phyloP scores from a whole-genome alignment of 345 rosid genomes.

The Linum trigynum region DNA sequence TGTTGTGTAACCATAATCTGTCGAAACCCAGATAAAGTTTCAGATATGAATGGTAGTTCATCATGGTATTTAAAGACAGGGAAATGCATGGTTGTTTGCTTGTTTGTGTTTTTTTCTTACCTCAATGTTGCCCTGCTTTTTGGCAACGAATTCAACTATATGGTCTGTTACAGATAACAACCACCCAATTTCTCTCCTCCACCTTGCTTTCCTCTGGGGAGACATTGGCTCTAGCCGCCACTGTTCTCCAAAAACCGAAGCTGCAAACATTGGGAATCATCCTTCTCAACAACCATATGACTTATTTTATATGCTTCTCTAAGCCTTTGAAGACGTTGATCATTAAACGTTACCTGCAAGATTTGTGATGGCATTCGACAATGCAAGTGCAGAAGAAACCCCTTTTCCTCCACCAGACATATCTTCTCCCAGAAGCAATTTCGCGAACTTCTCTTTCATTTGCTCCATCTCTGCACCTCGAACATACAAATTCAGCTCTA shows the following conservation, averaged over 20 bases:
- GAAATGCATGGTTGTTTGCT: too few relatives aligned
- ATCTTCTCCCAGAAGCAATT: constrained; percentile 40
- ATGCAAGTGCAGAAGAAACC: constrained; percentile 36
- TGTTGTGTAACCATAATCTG: constrained; percentile 83
- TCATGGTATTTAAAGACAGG: too few relatives aligned
- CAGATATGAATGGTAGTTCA: too few relatives aligned
- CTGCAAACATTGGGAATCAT: constrained; percentile 10
- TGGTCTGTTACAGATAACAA: constrained; percentile 33
- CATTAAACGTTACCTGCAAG: constrained; percentile 10
- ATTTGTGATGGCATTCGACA: constrained; percentile 45
- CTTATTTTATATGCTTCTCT: too few relatives aligned
- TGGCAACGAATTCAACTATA: constrained; percentile 36
- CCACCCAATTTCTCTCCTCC: constrained; percentile 38
- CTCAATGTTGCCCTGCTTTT: constrained; percentile 33
- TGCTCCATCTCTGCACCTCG: constrained; percentile 28
- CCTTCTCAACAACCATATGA: too few relatives aligned
- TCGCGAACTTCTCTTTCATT: constrained; percentile 38
- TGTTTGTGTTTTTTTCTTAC: constrained; percentile 6
- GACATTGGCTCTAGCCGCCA: constrained; percentile 33
- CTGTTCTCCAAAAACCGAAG: constrained; percentile 43
- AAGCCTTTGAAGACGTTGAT: too few relatives aligned
- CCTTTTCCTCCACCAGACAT: constrained; percentile 49
- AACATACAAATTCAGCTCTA: background rate
- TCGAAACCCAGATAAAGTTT: background rate
- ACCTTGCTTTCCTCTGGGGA: constrained; percentile 30